Base-by-base conservation (phyloP, 805 yeast species). In the Candida odintsovae region DNA sequence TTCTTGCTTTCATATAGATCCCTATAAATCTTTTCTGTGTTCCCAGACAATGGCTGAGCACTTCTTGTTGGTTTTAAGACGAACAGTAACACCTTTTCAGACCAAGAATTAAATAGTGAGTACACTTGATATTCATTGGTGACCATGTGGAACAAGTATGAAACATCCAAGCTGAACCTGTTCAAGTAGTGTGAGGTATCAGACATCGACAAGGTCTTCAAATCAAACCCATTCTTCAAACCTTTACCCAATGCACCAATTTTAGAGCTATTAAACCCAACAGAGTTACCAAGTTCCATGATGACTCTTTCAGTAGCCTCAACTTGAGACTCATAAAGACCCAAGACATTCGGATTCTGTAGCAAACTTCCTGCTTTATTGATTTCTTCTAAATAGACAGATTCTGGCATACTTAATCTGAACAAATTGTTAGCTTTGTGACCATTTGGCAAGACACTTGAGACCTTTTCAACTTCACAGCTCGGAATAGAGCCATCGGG, bases 161-260 rank as follows among this genome's bases (percentile, higher is more conserved):
- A 66, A 11, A 82, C 67, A 38, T 78, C 82, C 71, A 83, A 70
- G 6, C 70, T 64, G 53, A 83, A 78, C 33, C 72, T 65, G 42
- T 70, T 65, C 52, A 89, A 65, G 56, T 89, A 88, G 38, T 70
- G 64, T 4, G 70, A 72, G 13, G 76, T 59, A 6, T 78, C 77
- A 6, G 75, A 66, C 44, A 66, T 60, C 25, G 69, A 67, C 31
- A 79, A 64, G 62, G 82, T 81, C 43, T 77, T 77, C 46, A 77
- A 59, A 13, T 84, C 79, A 64, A 95, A 95, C 0, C 99, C 99
- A 48, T 77, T 75, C 55, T 87, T 90, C 47, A 94, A 68, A 25
- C 97, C 95, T 56, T 76, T 78, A 8, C 97, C 95, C 10, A 95
- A 69, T 0, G 90, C 80, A 9, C 97, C 97, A n/a, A 87, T 77